Conservation (phyloP, 108 stramenopile genomes). For the Cafeteria roenbergensis region DNA sequence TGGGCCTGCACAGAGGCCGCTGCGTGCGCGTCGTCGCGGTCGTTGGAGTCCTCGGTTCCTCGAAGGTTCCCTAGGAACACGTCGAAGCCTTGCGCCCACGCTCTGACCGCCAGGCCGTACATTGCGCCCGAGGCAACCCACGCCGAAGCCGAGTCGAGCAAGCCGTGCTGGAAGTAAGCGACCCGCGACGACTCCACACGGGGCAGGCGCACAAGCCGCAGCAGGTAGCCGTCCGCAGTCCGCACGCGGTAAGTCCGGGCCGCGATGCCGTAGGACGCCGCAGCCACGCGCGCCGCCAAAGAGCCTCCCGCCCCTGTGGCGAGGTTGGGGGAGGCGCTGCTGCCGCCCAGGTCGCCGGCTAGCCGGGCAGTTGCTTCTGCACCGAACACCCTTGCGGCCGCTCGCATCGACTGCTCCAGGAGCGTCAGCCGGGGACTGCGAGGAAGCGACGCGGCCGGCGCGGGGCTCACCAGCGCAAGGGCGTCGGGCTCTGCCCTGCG, state of each 20-base stretch:
- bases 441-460: too few species aligned
- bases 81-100: slow-evolving; percentile 13
- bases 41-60: slow-evolving; percentile 8
- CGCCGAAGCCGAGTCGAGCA: slow-evolving; percentile 15
- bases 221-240: slow-evolving; percentile 19
- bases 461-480: too few species aligned
- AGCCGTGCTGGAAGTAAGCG: slow-evolving; percentile 14
- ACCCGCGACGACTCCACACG: slow-evolving; percentile 5
- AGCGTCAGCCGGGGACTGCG: too few species aligned
- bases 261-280: too few species aligned
- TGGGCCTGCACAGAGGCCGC: background rate
- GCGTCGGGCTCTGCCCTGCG: too few species aligned
- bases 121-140: slow-evolving; percentile 10
- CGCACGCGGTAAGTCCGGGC: background rate
- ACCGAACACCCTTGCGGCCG: too few species aligned
- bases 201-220: slow-evolving; percentile 17
- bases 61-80: slow-evolving; percentile 21
- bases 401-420: too few species aligned
- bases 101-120: slow-evolving; percentile 1
- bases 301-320: too few species aligned
- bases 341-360: too few species aligned
- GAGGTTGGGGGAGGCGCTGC: too few species aligned
- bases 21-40: background rate
- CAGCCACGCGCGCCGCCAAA: too few species aligned
- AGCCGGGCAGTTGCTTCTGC: too few species aligned